These are phyloP conservation scores for Dipteronia sinensis DNA, from an alignment of 345 rosid species.

Conservation along the genomic window DNA sequence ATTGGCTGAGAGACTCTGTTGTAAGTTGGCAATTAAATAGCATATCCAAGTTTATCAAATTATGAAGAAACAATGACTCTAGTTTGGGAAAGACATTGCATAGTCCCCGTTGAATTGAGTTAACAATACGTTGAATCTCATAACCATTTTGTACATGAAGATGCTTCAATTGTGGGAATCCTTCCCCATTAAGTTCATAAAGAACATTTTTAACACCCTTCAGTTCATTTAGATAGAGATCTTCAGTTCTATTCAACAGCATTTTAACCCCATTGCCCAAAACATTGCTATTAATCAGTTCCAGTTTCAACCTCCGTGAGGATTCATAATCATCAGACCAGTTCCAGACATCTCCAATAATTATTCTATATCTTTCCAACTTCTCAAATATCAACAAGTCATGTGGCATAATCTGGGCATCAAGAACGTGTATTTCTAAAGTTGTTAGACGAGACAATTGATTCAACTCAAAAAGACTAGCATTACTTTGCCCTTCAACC, in stretches of 20 bases:
- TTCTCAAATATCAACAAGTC: background rate
- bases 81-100: background rate
- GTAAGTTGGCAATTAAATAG: background rate
- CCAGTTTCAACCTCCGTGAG: constrained; percentile 19
- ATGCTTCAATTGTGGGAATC: constrained; percentile 24
- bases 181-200: constrained; percentile 18
- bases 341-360: background rate
- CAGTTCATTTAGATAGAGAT: constrained; percentile 16
- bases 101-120: background rate
- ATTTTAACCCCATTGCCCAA: background rate
- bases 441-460: too few relatives aligned
- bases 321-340: too few relatives aligned
- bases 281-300: background rate
- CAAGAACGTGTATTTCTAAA: constrained; percentile 1
- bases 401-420: constrained; percentile 6
- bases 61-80: constrained; percentile 10
- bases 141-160: constrained; percentile 14
- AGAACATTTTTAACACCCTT: constrained; percentile 10
- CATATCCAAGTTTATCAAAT: too few relatives aligned
- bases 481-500: too few relatives aligned
- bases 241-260: constrained; percentile 19
- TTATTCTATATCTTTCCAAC: background rate
- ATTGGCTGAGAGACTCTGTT: constrained; percentile 8
- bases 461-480: too few relatives aligned
- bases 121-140: constrained; percentile 12